A percentile compares a stretch with the other conserved stretches of the same genome.
Conservation (phyloP, 345 rosid genomes). For the Dipteronia dyeriana region DNA sequence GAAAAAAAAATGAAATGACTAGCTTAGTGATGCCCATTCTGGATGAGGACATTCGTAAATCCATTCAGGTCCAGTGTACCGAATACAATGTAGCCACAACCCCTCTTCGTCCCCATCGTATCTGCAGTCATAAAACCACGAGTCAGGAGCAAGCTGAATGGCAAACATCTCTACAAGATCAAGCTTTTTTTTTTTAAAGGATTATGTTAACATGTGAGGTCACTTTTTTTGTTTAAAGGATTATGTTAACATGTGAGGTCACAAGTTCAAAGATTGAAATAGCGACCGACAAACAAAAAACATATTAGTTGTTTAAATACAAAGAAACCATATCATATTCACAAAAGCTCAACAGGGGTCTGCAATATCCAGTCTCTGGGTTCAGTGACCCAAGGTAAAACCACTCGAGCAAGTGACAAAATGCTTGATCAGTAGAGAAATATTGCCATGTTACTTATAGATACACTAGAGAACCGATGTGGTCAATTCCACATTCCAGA, state of each 20-base stretch:
- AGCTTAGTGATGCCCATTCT: conserved; percentile 56
- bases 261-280: no score
- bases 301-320: not conserved
- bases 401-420: no score
- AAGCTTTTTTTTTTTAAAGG: no score
- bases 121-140: conserved; percentile 37
- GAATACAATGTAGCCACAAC: conserved; percentile 74
- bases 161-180: conserved; percentile 6
- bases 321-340: not conserved
- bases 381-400: not conserved
- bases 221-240: no score
- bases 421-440: not conserved
- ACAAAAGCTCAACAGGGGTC: not conserved
- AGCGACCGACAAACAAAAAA: no score
- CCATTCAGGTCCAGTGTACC: conserved; percentile 83
- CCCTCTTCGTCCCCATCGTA: conserved; percentile 70
- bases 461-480: not conserved
- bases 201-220: no score
- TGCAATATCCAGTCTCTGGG: not conserved
- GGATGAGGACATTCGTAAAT: conserved; percentile 76
- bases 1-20: not conserved
- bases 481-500: not conserved
- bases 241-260: not conserved
- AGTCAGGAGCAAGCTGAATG: conserved; percentile 6
- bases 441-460: not conserved